Percentiles rank a stretch among this genome's conserved stretches.
These are phyloP conservation scores for Xerocomus amazonicus DNA, from an alignment of 1,284 basidiomycete species.

Conservation along the genomic window DNA sequence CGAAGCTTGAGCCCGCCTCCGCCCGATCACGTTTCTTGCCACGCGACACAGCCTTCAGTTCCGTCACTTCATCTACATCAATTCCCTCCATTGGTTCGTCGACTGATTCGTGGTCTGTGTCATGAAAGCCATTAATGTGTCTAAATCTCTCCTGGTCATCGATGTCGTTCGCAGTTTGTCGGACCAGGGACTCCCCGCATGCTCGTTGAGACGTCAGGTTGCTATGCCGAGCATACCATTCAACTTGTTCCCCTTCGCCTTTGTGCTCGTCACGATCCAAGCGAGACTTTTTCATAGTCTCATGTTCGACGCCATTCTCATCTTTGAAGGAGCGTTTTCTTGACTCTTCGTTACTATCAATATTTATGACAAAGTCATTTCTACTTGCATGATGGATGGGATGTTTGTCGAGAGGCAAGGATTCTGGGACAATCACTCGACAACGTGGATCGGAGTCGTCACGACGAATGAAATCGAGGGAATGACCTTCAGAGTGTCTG, in stretches of 20 bases:
- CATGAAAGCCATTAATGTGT: conserved; percentile 43
- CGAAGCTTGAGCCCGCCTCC: conserved; percentile 69
- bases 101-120: conserved; percentile 31
- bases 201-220: conserved; percentile 36
- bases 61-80: conserved; percentile 40
- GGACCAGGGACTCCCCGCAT: conserved; percentile 45
- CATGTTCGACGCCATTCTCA: conserved; percentile 39
- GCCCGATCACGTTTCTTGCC: conserved; percentile 74
- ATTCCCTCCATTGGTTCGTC: conserved; percentile 34
- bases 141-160: conserved; percentile 42
- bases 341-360: conserved; percentile 23
- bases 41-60: conserved; percentile 37
- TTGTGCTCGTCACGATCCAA: conserved; percentile 44
- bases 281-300: conserved; percentile 50
- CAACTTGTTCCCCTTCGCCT: conserved; percentile 45
- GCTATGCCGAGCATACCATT: conserved; percentile 36
- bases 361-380: conserved; percentile 17
- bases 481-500: conserved; percentile 11
- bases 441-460: conserved; percentile 35
- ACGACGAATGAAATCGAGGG: conserved; percentile 31
- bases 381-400: conserved; percentile 24
- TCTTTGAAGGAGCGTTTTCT: conserved; percentile 43
- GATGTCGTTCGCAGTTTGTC: conserved; percentile 41
- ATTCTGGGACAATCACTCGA: conserved; percentile 21
- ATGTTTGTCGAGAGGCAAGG: conserved; percentile 15